Conservation (phyloP, 1,139 yeast genomes). For the Torulaspora pretoriensis region DNA sequence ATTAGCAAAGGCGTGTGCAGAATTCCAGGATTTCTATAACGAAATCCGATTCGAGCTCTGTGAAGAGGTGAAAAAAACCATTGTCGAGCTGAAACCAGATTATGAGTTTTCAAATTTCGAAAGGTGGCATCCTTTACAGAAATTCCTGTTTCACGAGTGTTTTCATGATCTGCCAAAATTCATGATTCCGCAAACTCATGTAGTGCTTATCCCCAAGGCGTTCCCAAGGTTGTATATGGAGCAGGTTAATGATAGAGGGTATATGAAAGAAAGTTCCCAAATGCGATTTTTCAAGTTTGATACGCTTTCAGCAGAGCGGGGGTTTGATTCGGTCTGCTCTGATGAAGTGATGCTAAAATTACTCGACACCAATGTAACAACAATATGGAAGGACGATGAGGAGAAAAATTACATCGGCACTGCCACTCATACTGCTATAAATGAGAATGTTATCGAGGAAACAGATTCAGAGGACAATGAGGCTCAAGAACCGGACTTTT, state of each 20-base stretch:
- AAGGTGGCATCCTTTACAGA: constrained; percentile 18
- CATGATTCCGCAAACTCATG: constrained; percentile 16
- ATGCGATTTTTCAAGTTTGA: constrained; percentile 20
- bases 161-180: constrained; percentile 11
- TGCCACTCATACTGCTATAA: background rate
- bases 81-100: constrained; percentile 16
- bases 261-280: constrained; percentile 14
- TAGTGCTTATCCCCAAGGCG: constrained; percentile 22
- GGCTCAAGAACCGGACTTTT: constrained; percentile 12
- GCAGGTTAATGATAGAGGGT: constrained; percentile 16
- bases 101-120: constrained; percentile 9
- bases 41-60: constrained; percentile 13
- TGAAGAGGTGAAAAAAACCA: constrained; percentile 15
- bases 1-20: constrained; percentile 9
- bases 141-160: constrained; percentile 17
- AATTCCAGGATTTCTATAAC: constrained; percentile 15
- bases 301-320: constrained; percentile 4
- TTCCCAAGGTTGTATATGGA: constrained; percentile 17
- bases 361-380: constrained; percentile 15
- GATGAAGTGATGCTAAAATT: constrained; percentile 12
- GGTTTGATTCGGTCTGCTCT: constrained; percentile 4
- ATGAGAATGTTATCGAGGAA: background rate
- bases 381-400: constrained; percentile 17
- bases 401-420: constrained; percentile 16
- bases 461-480: background rate